A percentile compares a stretch with the other conserved stretches of the same genome.
phyloP scores from a whole-genome alignment of 495 filamentous ascomycete species.

The Penicillium argentinense region DNA sequence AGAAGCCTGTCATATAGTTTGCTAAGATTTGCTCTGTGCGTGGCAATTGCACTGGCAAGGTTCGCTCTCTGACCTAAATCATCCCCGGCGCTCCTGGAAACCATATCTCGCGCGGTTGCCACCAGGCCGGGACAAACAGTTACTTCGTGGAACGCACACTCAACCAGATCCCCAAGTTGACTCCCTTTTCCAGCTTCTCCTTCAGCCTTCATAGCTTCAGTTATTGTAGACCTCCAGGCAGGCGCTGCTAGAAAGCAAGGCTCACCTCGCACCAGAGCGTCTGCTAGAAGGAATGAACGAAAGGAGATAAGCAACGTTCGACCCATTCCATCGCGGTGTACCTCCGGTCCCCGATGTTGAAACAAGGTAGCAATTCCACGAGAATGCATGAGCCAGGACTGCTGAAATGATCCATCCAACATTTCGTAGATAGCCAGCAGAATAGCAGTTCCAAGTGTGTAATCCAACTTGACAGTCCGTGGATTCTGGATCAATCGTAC shows the following conservation, averaged over 20 bases:
- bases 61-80: background rate
- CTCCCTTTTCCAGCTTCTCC: constrained; percentile 12
- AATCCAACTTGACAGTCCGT: constrained; percentile 15
- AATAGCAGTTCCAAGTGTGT: constrained; percentile 20
- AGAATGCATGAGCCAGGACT: constrained; percentile 36
- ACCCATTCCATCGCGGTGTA: constrained; percentile 27
- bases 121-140: constrained; percentile 21
- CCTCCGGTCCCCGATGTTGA: constrained; percentile 23
- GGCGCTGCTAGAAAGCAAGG: constrained; percentile 27
- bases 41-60: background rate
- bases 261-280: constrained; percentile 21
- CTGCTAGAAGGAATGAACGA: constrained; percentile 29
- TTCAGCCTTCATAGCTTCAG: constrained; percentile 13
- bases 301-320: constrained; percentile 26
- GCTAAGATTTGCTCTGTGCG: background rate
- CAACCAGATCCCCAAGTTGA: constrained; percentile 15
- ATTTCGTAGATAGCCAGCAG: constrained; percentile 33
- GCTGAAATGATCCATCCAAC: constrained; percentile 22
- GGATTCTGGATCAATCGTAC: constrained; percentile 13
- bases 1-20: background rate
- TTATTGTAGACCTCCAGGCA: constrained; percentile 26
- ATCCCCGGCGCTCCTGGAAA: background rate
- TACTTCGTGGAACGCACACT: constrained; percentile 22
- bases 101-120: constrained; percentile 10
- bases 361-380: constrained; percentile 30